phyloP scores from a whole-genome alignment of 202 grass and related monocot genomes.

The Setaria italica region DNA sequence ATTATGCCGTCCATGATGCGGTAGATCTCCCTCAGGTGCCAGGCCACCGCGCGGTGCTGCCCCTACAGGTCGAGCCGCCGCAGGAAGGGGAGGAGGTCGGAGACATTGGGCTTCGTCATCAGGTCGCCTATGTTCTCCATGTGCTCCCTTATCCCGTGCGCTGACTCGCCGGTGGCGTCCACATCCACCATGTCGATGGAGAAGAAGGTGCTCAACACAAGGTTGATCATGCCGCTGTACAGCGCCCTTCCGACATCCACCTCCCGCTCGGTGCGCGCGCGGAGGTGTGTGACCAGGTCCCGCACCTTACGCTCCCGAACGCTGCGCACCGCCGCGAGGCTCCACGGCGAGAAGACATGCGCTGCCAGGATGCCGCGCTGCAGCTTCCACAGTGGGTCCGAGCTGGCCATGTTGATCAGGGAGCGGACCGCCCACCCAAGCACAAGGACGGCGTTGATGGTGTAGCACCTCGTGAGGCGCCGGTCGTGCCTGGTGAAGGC shows the following conservation, averaged over 20 bases:
- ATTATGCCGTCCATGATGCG: constrained; percentile 36
- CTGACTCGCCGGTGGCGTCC: constrained; percentile 3
- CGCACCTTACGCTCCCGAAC: constrained; percentile 38
- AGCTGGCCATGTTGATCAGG: constrained; percentile 22
- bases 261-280: neutral
- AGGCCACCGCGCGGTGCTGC: neutral
- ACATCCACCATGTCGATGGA: constrained; percentile 49
- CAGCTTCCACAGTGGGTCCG: constrained; percentile 31
- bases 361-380: constrained; percentile 41
- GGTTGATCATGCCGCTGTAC: constrained; percentile 34
- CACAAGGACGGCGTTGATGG: constrained; percentile 21
- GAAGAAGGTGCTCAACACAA: constrained; percentile 42
- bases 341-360: constrained; percentile 25
- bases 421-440: constrained; percentile 14
- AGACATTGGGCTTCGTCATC: constrained; percentile 35
- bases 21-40: neutral
- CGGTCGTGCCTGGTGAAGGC: constrained; percentile 39
- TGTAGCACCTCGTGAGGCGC: constrained; percentile 8
- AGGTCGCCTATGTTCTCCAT: constrained; percentile 8
- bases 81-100: constrained; percentile 48
- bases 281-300: constrained; percentile 18
- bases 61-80: constrained; percentile 36
- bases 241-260: constrained; percentile 26
- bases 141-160: constrained; percentile 32
- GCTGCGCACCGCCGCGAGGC: constrained; percentile 15